Evolutionary conservation across 2,329 filamentous ascomycete species (phyloP), one percentile per base, ranked within the genome.

Genomic region (Furcasterigmium furcatum): DNA sequence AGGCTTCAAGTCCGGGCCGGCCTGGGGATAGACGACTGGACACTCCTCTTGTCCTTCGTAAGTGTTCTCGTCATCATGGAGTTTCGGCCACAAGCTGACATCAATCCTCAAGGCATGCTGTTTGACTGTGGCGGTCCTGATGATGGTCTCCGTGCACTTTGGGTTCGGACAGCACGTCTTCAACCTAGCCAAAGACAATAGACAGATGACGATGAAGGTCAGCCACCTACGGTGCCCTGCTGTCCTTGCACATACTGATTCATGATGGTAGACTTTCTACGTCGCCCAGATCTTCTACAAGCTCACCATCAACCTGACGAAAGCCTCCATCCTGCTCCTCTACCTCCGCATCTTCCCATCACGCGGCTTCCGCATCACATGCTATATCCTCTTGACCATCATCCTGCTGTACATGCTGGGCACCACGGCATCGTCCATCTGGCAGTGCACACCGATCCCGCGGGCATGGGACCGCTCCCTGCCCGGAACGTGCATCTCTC

Each of bases 301-400:
- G 52, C 58, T 76, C 50, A 72, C 72, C 35, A 72, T 79, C 47
- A 76, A 74, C 54, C 59, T 77, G 25, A 77, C 73, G 3, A 80
- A 80, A 52, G 58, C 69, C 2, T 78, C 76, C 3, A 75, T 79
- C 44, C 57, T 79, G 8, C 60, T 77, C 4, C 66, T 80, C 18
- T 81, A 79, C 52, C 71, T 76, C 19, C 72, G 74, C 21, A 76
- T 79, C 39, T 80, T 80, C 47, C 61, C 72, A 19, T 64, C 72
- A 39, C 61, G 49, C 38, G 70, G 64, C 58, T 79, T 79, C 52
- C 65, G 68, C 9, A 61, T 65, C 3, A 58, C 66, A 29, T 75
- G 69, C 47, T 67, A 67, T 46, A 46, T 60, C 14, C 57, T 77
- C 30, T 56, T 75, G 19, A 54, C 53, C 39, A 57, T 77, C 43